Evolutionary conservation across 768 basidiomycete genomes (phyloP).

Genomic region (Rhizopogon rudus): DNA sequence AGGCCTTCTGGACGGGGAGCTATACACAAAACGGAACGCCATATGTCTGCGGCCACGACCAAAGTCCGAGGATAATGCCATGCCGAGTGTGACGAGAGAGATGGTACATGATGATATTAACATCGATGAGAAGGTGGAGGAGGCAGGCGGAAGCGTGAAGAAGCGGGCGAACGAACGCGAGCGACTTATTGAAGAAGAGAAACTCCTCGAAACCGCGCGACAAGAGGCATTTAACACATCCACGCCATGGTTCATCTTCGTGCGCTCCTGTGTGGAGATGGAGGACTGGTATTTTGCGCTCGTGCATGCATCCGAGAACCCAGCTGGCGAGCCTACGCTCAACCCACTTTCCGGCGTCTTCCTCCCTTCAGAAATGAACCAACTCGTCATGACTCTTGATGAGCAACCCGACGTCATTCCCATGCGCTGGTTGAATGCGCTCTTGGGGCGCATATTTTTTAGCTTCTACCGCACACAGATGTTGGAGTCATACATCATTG

Average conservation of each 20-base stretch:
- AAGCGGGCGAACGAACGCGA: slow-evolving; percentile 37
- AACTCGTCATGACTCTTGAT: slow-evolving; percentile 81
- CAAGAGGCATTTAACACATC: slow-evolving; percentile 48
- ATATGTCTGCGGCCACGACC: slow-evolving; percentile 66
- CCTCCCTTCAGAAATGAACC: slow-evolving; percentile 71
- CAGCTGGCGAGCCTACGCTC: slow-evolving; percentile 57
- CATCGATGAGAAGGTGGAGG: slow-evolving; percentile 30
- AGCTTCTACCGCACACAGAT: slow-evolving; percentile 81
- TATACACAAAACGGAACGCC: slow-evolving; percentile 87
- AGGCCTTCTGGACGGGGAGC: slow-evolving; percentile 76
- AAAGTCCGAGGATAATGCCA: slow-evolving; percentile 24
- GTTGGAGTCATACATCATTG: slow-evolving; percentile 82
- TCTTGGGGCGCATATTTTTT: slow-evolving; percentile 91
- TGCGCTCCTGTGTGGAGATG: slow-evolving; percentile 85
- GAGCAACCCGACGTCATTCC: slow-evolving; percentile 94
- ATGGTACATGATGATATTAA: slow-evolving; percentile 33
- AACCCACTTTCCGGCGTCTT: slow-evolving; percentile 62
- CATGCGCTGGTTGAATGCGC: slow-evolving; percentile 95
- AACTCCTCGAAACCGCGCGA: slow-evolving; percentile 29
- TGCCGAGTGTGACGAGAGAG: slow-evolving; percentile 51
- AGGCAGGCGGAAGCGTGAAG: slow-evolving; percentile 36
- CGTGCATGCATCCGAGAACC: slow-evolving; percentile 65
- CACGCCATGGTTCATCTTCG: slow-evolving; percentile 92
- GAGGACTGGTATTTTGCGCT: slow-evolving; percentile 95
- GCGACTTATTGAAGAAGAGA: slow-evolving; percentile 27